phyloP scores from a whole-genome alignment of 305 asterid species.

The Stenogyne calaminthoides region DNA sequence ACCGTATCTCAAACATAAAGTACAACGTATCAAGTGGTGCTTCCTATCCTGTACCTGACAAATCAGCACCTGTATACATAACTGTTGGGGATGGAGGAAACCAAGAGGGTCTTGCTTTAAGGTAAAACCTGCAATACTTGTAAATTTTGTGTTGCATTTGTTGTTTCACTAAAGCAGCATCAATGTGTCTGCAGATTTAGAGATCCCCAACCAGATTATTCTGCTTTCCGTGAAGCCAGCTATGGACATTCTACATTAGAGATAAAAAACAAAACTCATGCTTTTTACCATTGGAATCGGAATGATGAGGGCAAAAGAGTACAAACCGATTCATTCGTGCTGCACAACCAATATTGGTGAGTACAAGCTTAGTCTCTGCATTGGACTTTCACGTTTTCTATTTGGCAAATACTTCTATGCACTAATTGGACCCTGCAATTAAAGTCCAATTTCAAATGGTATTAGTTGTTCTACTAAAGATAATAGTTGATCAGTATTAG shows the following conservation, averaged over 20 bases:
- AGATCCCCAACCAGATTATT: slow-evolving; percentile 94
- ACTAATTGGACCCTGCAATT: too few species aligned
- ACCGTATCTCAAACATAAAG: slow-evolving; percentile 83
- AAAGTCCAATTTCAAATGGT: too few species aligned
- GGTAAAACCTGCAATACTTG: slow-evolving; percentile 39
- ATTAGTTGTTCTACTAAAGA: too few species aligned
- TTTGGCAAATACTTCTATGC: too few species aligned
- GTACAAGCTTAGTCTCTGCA: slow-evolving; percentile 11
- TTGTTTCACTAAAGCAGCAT: not conserved
- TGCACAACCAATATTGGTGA: slow-evolving; percentile 86
- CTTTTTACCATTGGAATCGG: slow-evolving; percentile 87
- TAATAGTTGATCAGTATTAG: too few species aligned
- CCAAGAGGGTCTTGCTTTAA: slow-evolving; percentile 93
- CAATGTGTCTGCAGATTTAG: slow-evolving; percentile 60
- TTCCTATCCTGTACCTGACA: slow-evolving; percentile 75
- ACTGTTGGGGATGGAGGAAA: slow-evolving; percentile 99
- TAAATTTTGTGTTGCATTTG: not conserved
- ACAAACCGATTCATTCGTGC: slow-evolving; percentile 64
- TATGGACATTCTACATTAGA: slow-evolving; percentile 92
- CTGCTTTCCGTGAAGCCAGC: slow-evolving; percentile 96
- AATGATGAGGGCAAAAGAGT: slow-evolving; percentile 80
- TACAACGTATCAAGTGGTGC: slow-evolving; percentile 41
- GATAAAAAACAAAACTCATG: slow-evolving; percentile 83
- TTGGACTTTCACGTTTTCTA: not conserved
- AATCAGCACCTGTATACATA: slow-evolving; percentile 88